A percentile compares a stretch with the other conserved stretches of the same genome.
These are phyloP conservation scores for Cyclotella atomus DNA, from an alignment of 108 stramenopile species.

Conservation along the genomic window DNA sequence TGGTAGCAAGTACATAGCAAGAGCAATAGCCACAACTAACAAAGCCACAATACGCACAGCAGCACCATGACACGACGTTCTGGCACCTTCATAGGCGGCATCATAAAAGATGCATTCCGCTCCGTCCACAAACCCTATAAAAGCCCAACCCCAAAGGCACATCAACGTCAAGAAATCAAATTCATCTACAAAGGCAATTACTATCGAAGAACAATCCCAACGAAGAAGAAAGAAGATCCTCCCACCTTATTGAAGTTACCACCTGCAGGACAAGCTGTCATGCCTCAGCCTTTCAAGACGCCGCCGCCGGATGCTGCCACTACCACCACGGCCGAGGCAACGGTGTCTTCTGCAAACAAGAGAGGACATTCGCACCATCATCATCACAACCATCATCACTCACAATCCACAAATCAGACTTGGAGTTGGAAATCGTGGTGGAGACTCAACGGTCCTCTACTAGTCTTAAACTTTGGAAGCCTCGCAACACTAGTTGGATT, in stretches of 20 bases:
- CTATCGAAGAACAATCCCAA: conserved; percentile 35
- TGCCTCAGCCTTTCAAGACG: conserved; percentile 31
- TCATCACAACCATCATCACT: neutral
- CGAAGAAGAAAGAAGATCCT: conserved; percentile 10
- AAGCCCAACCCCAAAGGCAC: conserved; percentile 1
- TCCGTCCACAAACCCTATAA: conserved; percentile 27
- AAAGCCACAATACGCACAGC: neutral
- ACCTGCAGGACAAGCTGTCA: conserved; percentile 23
- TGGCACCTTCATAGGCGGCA: conserved; percentile 8
- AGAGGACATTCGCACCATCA: no score
- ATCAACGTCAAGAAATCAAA: conserved; percentile 9
- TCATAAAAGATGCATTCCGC: conserved; percentile 29
- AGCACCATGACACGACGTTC: neutral
- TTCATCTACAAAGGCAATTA: conserved; percentile 49
- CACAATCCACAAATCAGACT: conserved; percentile 4
- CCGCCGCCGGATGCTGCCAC: conserved; percentile 4
- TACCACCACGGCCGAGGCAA: conserved; percentile 1
- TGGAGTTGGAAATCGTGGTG: conserved; percentile 57
- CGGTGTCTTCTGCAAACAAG: neutral
- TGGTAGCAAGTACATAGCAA: neutral
- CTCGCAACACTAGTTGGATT: conserved; percentile 72
- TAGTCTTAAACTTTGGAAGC: conserved; percentile 77
- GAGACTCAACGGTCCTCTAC: conserved; percentile 58
- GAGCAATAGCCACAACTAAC: neutral
- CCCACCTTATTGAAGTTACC: conserved; percentile 40